phyloP scores from a whole-genome alignment of 2,329 filamentous ascomycete species.

The Paracamarosporium sp. region DNA sequence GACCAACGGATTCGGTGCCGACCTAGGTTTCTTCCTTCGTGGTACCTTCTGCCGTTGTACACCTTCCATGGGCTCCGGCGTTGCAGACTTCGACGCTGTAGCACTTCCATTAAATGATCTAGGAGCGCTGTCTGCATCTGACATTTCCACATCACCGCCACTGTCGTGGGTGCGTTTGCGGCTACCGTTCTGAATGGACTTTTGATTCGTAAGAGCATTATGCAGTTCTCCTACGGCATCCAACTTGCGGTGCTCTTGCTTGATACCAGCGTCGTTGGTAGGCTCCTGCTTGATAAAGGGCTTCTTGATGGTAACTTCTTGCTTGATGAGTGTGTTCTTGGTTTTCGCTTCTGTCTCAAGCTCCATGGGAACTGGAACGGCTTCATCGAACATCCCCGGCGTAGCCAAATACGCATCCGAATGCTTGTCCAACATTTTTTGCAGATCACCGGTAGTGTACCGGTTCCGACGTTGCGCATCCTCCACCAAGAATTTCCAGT shows the following conservation, averaged over 20 bases:
- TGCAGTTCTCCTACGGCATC: neutral
- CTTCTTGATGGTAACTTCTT: conserved; percentile 17
- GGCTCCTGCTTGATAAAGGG: conserved; percentile 14
- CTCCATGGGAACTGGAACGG: conserved; percentile 28
- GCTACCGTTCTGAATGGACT: conserved; percentile 73
- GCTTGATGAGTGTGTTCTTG: conserved; percentile 24
- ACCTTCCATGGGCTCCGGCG: conserved; percentile 13
- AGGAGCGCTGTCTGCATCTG: conserved; percentile 32
- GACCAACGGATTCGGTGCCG: conserved; percentile 36
- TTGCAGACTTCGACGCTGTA: conserved; percentile 10
- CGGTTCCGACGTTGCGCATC: conserved; percentile 77
- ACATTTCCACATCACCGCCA: conserved; percentile 53
- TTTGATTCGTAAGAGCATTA: conserved; percentile 18
- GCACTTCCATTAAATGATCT: conserved; percentile 29
- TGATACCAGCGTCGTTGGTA: conserved; percentile 24
- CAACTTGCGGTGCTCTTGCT: conserved; percentile 16
- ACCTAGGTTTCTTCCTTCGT: conserved; percentile 28
- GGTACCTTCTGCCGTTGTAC: neutral
- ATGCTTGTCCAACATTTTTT: conserved; percentile 61
- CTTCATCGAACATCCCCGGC: conserved; percentile 26
- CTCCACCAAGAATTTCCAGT: conserved; percentile 85
- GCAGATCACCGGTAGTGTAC: conserved; percentile 75
- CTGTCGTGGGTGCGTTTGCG: conserved; percentile 77
- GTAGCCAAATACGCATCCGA: conserved; percentile 50
- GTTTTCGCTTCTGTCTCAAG: conserved; percentile 31